A percentile compares a stretch with the other conserved stretches of the same genome.
Conservation (phyloP, 208 protist species). For the Trichomonas vaginalis region DNA sequence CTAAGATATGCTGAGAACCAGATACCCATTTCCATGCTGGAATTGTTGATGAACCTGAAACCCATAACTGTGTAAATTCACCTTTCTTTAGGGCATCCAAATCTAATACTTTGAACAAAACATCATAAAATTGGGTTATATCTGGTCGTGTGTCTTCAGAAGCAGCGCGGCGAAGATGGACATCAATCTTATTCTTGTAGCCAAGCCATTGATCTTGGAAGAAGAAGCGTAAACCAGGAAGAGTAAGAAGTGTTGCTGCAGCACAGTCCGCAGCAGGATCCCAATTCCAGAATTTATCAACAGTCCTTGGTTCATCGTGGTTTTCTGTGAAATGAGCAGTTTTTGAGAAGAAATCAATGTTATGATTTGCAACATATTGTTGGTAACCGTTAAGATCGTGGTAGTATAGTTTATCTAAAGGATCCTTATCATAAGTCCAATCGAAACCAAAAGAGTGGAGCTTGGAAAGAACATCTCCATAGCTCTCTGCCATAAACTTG, state of each 20-base stretch:
- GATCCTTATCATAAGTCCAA: conserved; percentile 19
- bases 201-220: conserved; percentile 16
- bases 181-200: background rate
- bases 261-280: background rate
- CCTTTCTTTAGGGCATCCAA: background rate
- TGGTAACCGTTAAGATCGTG: background rate
- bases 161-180: background rate
- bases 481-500: conserved; percentile 20
- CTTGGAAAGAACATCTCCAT: background rate
- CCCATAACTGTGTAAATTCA: background rate
- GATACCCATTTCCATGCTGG: background rate
- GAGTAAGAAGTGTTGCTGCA: background rate
- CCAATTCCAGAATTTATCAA: background rate
- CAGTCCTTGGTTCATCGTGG: conserved; percentile 1
- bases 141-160: background rate
- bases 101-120: background rate
- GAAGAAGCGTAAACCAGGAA: conserved; percentile 20
- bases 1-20: background rate
- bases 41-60: background rate
- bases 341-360: background rate
- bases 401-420: background rate
- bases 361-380: background rate
- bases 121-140: background rate
- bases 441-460: background rate
- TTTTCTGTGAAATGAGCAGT: conserved; percentile 3